Evolutionary conservation across 345 rosid species (phyloP), one percentile per base, ranked within the genome.

Genomic region (Citrus sp.): DNA sequence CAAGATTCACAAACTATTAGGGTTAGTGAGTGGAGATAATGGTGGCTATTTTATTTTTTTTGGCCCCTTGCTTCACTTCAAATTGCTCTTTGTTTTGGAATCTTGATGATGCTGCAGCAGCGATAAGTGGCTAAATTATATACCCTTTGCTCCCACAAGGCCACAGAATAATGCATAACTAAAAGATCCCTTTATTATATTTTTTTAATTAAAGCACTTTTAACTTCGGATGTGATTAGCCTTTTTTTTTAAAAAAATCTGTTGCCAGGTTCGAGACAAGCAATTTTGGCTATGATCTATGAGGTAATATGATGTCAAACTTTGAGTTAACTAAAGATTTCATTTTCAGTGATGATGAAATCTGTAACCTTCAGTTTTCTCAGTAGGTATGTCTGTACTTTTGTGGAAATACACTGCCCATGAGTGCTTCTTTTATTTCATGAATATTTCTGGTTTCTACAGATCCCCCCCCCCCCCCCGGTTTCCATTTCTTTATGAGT

Each of bases 91-190:
- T 76, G 77, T 73, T 37, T 92, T 95, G 77, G 98, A 93, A 93
- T 93, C 98, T 88, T 93, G 98, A 93, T 93, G 98, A 93, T 91
- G 96, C 94, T 93, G 96, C 96, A 93, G 94, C 93, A 88, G 91
- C 96, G 82, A 89, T 91, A 80, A 82, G 83, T 89, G 91, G 84
- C 93, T 93, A 62, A 71, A 58, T 28, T 30, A 16, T 10, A 6
- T 27, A 51, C 67, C 61, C 59, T 56, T 42, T 77, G 28, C 21
- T 56, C 69, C 61, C 37, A 73, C 77, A 25, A 38, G 38, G 5
- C 74, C 60, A 28, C 49, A 19, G 62, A 7, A 49, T 46, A 19
- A 61, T 64, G 78, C 58, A 14, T 5, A 64, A 75, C 12, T 59
- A 7, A n/a, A 56, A 13, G 16, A 13, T 55, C 24, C 12, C 3